phyloP scores from a whole-genome alignment of 495 filamentous ascomycete species.

The Xylaria sp. region DNA sequence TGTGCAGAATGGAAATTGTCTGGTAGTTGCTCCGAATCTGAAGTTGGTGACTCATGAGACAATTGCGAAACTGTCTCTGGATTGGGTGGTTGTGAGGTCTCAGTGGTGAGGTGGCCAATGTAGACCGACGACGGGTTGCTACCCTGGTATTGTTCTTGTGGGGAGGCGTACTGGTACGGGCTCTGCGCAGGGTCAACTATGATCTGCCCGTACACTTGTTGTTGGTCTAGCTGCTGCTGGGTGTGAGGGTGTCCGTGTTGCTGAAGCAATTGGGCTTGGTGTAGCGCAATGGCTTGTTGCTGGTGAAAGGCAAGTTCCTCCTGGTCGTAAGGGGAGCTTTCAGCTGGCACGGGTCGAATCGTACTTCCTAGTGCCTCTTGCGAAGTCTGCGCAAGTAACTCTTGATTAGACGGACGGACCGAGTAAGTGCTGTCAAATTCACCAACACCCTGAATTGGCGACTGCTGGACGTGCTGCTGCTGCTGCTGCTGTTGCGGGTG shows the following conservation, averaged over 20 bases:
- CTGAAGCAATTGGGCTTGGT: slow-evolving; percentile 48
- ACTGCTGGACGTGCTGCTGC: slow-evolving; percentile 32
- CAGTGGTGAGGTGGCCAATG: slow-evolving; percentile 47
- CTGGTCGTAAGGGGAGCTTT: slow-evolving; percentile 47
- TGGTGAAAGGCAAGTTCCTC: slow-evolving; percentile 50
- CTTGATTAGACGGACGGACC: slow-evolving; percentile 46
- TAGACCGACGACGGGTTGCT: slow-evolving; percentile 40
- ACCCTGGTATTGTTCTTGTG: slow-evolving; percentile 48
- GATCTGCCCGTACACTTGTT: slow-evolving; percentile 44
- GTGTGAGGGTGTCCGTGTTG: slow-evolving; percentile 35
- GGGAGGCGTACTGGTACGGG: slow-evolving; percentile 44
- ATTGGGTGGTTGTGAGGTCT: slow-evolving; percentile 53
- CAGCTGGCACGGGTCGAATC: slow-evolving; percentile 48
- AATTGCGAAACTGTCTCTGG: slow-evolving; percentile 64
- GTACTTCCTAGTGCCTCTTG: slow-evolving; percentile 47
- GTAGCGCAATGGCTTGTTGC: slow-evolving; percentile 47
- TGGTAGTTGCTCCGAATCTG: slow-evolving; percentile 48
- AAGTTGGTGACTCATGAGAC: slow-evolving; percentile 65
- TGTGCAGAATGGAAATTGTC: slow-evolving; percentile 50
- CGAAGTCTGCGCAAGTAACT: slow-evolving; percentile 47
- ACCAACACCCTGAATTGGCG: slow-evolving; percentile 53
- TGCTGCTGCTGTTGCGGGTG: slow-evolving; percentile 15
- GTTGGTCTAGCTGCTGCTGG: slow-evolving; percentile 36
- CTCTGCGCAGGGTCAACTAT: slow-evolving; percentile 42
- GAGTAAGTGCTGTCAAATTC: slow-evolving; percentile 49